These are phyloP conservation scores for Xylaria scruposa DNA, from an alignment of 495 filamentous ascomycete genomes.

Conservation along the genomic window DNA sequence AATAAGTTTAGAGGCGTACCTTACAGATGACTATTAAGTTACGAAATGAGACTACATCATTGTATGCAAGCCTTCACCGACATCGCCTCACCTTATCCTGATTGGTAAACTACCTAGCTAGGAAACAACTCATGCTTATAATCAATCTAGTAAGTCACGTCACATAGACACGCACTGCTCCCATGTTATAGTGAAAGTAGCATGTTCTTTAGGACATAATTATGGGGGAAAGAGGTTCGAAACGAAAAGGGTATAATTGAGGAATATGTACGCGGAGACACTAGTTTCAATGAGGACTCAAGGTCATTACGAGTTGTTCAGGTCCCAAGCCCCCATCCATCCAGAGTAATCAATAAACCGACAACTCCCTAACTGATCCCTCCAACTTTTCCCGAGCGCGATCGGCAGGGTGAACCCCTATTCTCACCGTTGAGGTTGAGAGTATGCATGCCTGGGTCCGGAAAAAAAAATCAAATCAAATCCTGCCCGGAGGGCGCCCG, in stretches of 20 bases:
- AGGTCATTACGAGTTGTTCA: conserved; percentile 14
- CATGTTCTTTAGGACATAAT: not conserved
- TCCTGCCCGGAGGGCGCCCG: conserved; percentile 4
- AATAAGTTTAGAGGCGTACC: not conserved
- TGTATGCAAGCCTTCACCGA: not conserved
- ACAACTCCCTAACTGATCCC: conserved; percentile 13
- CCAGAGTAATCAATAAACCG: conserved; percentile 16
- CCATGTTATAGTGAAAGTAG: not conserved
- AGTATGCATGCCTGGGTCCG: not conserved
- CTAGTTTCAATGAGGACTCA: conserved; percentile 6
- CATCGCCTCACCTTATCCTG: not conserved
- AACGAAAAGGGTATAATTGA: conserved; percentile 26
- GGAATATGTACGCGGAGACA: conserved; percentile 23
- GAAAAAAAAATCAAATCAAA: not conserved
- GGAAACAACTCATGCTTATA: not conserved
- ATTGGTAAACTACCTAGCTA: not conserved
- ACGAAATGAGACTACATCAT: not conserved
- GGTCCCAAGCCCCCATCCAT: not conserved
- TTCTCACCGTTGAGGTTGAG: not conserved
- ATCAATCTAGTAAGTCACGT: not conserved
- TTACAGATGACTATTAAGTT: not conserved
- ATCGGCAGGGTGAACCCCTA: not conserved
- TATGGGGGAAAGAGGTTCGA: not conserved
- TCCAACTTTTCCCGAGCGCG: conserved; percentile 18
- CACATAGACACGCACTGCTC: not conserved